Percentiles rank a stretch among this genome's conserved stretches.
phyloP scores from a whole-genome alignment of 129 eudicot species.

The Helianthus tuberosus region DNA sequence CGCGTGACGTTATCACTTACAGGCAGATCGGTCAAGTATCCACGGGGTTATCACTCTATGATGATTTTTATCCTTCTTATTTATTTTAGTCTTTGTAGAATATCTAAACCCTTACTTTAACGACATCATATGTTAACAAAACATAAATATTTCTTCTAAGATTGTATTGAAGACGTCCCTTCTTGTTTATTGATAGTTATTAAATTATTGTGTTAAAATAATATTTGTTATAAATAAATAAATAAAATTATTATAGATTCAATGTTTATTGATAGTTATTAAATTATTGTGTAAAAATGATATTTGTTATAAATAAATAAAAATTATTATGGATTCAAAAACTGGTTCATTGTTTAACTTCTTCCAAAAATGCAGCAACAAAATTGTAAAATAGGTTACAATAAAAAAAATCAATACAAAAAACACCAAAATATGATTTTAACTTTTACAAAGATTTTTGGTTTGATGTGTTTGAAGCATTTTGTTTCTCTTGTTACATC shows the following conservation, averaged over 20 bases:
- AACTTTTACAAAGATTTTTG: neutral
- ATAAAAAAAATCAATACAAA: neutral
- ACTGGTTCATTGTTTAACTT: neutral
- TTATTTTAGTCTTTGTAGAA: too few relatives aligned
- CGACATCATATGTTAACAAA: too few relatives aligned
- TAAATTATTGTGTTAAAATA: neutral
- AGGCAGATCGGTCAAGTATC: too few relatives aligned
- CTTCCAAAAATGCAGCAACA: constrained; percentile 4
- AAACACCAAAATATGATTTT: neutral
- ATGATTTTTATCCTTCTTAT: too few relatives aligned
- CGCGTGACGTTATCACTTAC: too few relatives aligned
- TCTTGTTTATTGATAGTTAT: neutral
- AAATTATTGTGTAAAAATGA: neutral
- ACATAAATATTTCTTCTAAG: too few relatives aligned
- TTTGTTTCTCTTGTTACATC: constrained; percentile 6
- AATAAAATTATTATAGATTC: neutral
- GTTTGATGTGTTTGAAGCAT: neutral
- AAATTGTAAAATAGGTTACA: neutral
- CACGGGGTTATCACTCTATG: too few relatives aligned
- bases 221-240: neutral
- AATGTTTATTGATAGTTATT: neutral
- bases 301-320: neutral
- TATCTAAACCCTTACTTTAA: too few relatives aligned
- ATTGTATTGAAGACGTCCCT: too few relatives aligned
- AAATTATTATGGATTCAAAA: neutral